Evolutionary conservation across 1,284 basidiomycete species (phyloP), one percentile per base, ranked within the genome.

Genomic region (Ceratobasidium papillatum): DNA sequence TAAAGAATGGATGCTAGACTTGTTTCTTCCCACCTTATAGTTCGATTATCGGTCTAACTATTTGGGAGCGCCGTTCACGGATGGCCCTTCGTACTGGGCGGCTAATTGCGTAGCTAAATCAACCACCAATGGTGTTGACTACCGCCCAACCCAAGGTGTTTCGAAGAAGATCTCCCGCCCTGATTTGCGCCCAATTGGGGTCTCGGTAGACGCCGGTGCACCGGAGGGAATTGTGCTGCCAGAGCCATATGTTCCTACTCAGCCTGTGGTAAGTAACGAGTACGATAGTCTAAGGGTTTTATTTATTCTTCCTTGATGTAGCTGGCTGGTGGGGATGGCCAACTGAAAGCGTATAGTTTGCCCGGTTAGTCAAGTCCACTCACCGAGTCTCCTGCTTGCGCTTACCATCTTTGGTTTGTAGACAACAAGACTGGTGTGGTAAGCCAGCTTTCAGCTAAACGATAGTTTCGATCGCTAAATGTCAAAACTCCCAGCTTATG

Each of bases 341-440:
- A 87, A 7, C 87, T 90, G 78, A 87, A 88, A 80, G 87, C 87
- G 3, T 90, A 83, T 78, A 83, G 90, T 58, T 82, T 90, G 4
- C 86, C 88, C 0, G 87, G 68, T 71, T n/a, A 61, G 66, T 54
- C n/a, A 22, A n/a, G 34, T 11, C 7, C 4, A n/a, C 25, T 25
- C 19, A 17, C 9, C 19, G 19, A 47, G 19, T 8, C 38, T 30
- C 12, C 17, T 5, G 27, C 3, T 47, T n/a, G 9, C n/a, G 8
- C 9, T 49, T n/a, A 25, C n/a, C 19, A 61, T n/a, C 32, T 4
- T 49, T 47, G 30, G 14, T 4, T 30, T 22, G 3, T 22, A 71
- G 68, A 86, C 74, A 87, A 86, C 19, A 84, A 8, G 90, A 90
- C 78, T 89, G 89, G 12, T 81, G 87, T 36, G 87, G 90, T 85